Percentiles rank a stretch among this genome's conserved stretches.
These are phyloP conservation scores for Zymoseptoria pseudotritici DNA, from an alignment of 2,329 filamentous ascomycete species.

Conservation along the genomic window DNA sequence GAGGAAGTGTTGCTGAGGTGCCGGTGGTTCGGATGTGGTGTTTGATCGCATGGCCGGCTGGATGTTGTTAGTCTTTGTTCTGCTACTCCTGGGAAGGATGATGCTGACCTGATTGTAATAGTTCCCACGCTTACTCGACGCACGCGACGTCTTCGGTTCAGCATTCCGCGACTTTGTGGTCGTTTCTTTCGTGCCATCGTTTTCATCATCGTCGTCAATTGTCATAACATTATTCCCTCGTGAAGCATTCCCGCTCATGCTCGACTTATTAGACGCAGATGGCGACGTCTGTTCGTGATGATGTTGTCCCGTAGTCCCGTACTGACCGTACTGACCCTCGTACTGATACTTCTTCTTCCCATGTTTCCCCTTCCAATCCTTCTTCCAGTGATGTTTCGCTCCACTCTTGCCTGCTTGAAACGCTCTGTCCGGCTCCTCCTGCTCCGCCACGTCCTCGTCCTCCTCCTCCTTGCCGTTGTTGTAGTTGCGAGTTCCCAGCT, in stretches of 20 bases:
- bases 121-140: constrained; percentile 15
- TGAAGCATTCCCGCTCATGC: constrained; percentile 6
- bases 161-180: constrained; percentile 1
- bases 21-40: background rate
- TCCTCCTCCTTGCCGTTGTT: constrained; percentile 16
- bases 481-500: constrained; percentile 9
- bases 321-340: constrained; percentile 24
- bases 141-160: background rate
- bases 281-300: constrained; percentile 16
- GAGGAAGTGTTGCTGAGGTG: constrained; percentile 17
- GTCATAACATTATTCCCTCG: constrained; percentile 18
- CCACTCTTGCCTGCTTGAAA: constrained; percentile 25
- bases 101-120: constrained; percentile 20
- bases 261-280: constrained; percentile 18
- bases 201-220: constrained; percentile 10
- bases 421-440: constrained; percentile 23
- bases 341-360: constrained; percentile 22
- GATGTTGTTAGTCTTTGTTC: background rate
- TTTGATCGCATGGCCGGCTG: background rate
- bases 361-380: constrained; percentile 23
- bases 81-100: background rate
- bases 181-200: constrained; percentile 6
- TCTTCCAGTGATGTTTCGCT: constrained; percentile 30
- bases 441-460: constrained; percentile 16
- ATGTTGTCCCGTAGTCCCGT: constrained; percentile 26